Evolutionary conservation across 2,329 filamentous ascomycete genomes (phyloP), one percentile per base, ranked within the genome.

Genomic region (Nakataea oryzae): DNA sequence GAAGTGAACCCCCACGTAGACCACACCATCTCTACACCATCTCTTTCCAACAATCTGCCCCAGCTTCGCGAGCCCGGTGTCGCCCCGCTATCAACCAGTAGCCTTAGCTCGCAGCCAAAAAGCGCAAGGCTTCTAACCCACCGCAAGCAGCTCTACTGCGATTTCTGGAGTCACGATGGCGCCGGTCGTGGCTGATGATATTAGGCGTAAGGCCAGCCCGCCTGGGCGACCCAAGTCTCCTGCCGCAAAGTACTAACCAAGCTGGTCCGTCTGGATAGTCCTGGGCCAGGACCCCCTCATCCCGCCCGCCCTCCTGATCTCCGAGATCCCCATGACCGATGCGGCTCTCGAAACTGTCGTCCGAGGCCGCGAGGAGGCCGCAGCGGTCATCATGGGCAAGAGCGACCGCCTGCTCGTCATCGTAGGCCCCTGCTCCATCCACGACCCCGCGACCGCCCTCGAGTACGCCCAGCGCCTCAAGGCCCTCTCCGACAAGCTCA

Each of bases 361-460:
- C 71, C 87, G 87, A 56, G 69, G 69, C 60, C 68, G 65, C 58
- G 72, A 89, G 69, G 84, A 86, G 70, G 84, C 82, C 62, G 85
- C 89, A 67, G 82, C 86, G 67, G 89, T 96, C 72, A 87, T 96
- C 73, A 87, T 90, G 74, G 86, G 88, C 62, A 76, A 81, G 65
- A 85, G 88, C 67, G 73, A 82, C 60, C 78, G 83, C 56, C 76
- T 86, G 62, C 78, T 86, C 55, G 81, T 99, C 66, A 88, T 97
- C 71, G 87, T 97, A 66, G 95, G 95, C 1, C 95, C 95, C 29
- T 99, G 95, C 82, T 96, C 91, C 28, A 96, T 99, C 75, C 95
- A 99, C 79, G 95, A 99, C 74, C 93, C 95, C 24, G 80, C 87
- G 62, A 89, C 91, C 65, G 93, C 93, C 13, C 84, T 97, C 67